A percentile compares a stretch with the other conserved stretches of the same genome.
These are phyloP conservation scores for Nitzschia sp. DNA, from an alignment of 108 stramenopile genomes.

Conservation along the genomic window DNA sequence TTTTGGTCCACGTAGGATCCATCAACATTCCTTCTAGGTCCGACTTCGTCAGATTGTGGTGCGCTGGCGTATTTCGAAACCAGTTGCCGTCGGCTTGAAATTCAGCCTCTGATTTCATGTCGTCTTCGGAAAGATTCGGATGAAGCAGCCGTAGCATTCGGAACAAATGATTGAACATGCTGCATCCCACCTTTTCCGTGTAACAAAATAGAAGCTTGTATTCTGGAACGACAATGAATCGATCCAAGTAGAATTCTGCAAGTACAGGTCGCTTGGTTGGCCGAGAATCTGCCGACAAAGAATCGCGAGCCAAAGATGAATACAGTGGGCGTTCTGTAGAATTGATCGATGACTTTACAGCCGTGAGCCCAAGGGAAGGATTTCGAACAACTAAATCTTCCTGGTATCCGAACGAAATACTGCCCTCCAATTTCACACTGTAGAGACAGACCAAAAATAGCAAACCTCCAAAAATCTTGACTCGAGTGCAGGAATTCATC, in stretches of 20 bases:
- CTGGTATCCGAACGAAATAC: not conserved
- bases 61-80: not conserved
- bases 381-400: too few species aligned
- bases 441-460: not conserved
- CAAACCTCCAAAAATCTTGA: not conserved
- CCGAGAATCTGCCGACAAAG: not conserved
- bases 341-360: not conserved
- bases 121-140: not conserved
- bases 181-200: not conserved
- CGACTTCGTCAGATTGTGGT: not conserved
- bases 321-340: not conserved
- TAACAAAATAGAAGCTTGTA: not conserved
- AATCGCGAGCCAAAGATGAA: not conserved
- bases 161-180: slow-evolving; percentile 1
- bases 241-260: not conserved
- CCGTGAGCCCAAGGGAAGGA: too few species aligned
- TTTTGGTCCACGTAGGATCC: slow-evolving; percentile 39
- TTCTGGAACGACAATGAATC: not conserved
- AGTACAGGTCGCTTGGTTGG: not conserved
- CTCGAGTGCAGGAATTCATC: not conserved
- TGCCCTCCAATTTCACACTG: not conserved
- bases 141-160: not conserved
- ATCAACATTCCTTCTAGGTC: slow-evolving; percentile 26
- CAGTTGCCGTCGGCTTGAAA: not conserved
- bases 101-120: not conserved